Conservation (phyloP, 2,329 filamentous ascomycete species). For the Hirsutella thompsonii region DNA sequence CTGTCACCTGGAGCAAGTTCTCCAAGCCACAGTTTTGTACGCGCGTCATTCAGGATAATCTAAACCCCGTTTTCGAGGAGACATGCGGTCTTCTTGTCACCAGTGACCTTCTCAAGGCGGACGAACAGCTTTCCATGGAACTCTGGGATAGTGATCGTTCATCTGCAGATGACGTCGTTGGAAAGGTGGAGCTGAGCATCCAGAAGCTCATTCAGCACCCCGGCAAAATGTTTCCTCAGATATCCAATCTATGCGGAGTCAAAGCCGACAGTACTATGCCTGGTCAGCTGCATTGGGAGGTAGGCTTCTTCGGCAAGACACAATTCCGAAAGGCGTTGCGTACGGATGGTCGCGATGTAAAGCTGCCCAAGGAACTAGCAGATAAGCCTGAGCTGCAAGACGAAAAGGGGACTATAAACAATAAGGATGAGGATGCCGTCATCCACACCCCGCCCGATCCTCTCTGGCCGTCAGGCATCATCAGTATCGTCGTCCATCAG, state of each 20-base stretch:
- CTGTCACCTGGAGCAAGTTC: constrained; percentile 88
- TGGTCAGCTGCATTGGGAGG: constrained; percentile 88
- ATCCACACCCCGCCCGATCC: constrained; percentile 86
- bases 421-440: constrained; percentile 64
- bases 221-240: constrained; percentile 81
- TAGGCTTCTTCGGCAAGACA: constrained; percentile 88
- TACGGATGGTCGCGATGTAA: constrained; percentile 75
- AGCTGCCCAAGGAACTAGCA: constrained; percentile 59
- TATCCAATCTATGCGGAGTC: constrained; percentile 71
- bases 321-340: constrained; percentile 73
- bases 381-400: constrained; percentile 72
- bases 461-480: constrained; percentile 86
- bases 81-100: constrained; percentile 76
- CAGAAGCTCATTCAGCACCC: constrained; percentile 90
- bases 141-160: constrained; percentile 93
- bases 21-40: constrained; percentile 97
- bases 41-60: constrained; percentile 84
- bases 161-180: constrained; percentile 87
- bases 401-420: constrained; percentile 65
- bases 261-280: constrained; percentile 82
- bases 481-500: constrained; percentile 80
- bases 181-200: constrained; percentile 86
- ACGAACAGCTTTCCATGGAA: constrained; percentile 87
- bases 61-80: constrained; percentile 90
- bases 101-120: constrained; percentile 78